Evolutionary conservation across 164 flowering plant species (phyloP).

Genomic region (Houttuynia cordata): DNA sequence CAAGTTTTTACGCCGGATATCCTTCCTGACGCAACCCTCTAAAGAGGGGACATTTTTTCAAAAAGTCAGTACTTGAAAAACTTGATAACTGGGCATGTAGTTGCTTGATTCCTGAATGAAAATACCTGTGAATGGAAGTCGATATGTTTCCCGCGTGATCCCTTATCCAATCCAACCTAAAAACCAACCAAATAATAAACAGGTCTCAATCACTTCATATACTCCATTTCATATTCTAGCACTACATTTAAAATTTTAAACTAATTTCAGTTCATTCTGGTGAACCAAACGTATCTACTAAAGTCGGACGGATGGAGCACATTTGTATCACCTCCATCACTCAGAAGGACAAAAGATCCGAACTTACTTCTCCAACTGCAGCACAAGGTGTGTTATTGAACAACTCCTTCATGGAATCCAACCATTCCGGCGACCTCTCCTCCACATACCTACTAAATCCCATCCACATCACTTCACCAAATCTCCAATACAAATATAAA

Average conservation of each 20-base stretch:
- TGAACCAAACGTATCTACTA: too few species aligned
- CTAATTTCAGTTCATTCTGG: too few species aligned
- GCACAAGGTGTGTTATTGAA: conserved; percentile 61
- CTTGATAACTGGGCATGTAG: not conserved
- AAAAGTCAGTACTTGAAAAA: too few species aligned
- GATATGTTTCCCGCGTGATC: conserved; percentile 55
- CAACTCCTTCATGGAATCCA: conserved; percentile 37
- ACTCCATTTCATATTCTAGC: too few species aligned
- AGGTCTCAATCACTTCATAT: too few species aligned
- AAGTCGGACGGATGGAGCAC: too few species aligned
- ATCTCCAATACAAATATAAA: too few species aligned
- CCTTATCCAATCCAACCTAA: conserved; percentile 94
- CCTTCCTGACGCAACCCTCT: too few species aligned
- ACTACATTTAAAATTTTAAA: too few species aligned
- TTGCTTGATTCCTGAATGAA: not conserved
- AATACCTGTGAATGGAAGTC: conserved; percentile 74
- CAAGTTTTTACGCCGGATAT: too few species aligned
- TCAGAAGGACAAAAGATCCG: not conserved
- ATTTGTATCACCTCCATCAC: too few species aligned
- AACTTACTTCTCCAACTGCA: conserved; percentile 74
- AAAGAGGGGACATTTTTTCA: too few species aligned
- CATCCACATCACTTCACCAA: not conserved
- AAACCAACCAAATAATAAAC: conserved; percentile 2
- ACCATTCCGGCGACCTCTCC: conserved; percentile 69
- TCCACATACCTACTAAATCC: conserved; percentile 46